Conservation (phyloP, 768 basidiomycete species). For the Leucocoprinus leucothites region DNA sequence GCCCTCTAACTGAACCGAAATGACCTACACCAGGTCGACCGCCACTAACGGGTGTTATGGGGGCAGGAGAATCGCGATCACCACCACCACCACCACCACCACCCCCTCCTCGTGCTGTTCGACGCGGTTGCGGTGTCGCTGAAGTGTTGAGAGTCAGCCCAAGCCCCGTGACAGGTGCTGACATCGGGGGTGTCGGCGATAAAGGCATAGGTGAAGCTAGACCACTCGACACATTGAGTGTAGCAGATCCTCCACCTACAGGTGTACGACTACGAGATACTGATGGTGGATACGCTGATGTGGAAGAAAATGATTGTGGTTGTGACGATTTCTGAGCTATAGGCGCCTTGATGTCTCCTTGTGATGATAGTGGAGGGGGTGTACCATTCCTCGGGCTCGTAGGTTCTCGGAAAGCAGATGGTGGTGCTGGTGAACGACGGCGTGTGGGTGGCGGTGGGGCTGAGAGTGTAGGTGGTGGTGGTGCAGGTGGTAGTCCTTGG, state of each 20-base stretch:
- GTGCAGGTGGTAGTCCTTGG: conserved; percentile 19
- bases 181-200: conserved; percentile 26
- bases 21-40: not conserved
- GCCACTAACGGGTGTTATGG: conserved; percentile 1
- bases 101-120: not conserved
- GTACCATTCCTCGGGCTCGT: conserved; percentile 4
- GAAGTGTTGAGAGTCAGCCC: conserved; percentile 25
- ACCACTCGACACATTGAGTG: conserved; percentile 11
- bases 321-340: conserved; percentile 14
- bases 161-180: not conserved
- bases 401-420: conserved; percentile 13
- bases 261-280: conserved; percentile 27
- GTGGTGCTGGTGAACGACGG: conserved; percentile 25
- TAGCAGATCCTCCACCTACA: conserved; percentile 16
- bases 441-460: conserved; percentile 26
- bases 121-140: conserved; percentile 9
- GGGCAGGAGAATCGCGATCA: not conserved
- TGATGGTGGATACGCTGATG: conserved; percentile 7
- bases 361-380: conserved; percentile 9
- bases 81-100: not conserved
- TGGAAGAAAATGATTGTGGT: conserved; percentile 5
- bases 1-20: conserved; percentile 13
- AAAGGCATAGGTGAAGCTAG: conserved; percentile 22
- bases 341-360: not conserved
- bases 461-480: conserved; percentile 25